Conservation (phyloP, 306 rosid species). For the Cicer arietinum region DNA sequence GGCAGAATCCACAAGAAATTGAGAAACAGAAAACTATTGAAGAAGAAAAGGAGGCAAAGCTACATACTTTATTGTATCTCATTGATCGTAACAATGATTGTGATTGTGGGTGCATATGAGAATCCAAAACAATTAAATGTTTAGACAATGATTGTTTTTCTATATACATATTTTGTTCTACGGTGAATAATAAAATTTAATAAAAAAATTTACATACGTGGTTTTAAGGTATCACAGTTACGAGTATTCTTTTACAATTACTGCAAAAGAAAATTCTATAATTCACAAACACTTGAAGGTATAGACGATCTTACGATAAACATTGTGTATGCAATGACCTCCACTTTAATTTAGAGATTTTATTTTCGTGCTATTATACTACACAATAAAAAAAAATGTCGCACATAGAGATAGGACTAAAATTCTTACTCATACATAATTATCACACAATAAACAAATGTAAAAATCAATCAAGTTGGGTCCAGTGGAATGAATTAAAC, state of each 20-base stretch:
- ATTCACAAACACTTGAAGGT: constrained; percentile 81
- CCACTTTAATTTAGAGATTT: no score
- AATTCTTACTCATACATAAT: no score
- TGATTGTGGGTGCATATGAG: constrained; percentile 30
- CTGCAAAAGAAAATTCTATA: constrained; percentile 77
- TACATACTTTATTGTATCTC: constrained; percentile 50
- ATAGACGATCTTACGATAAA: no score
- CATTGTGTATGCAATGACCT: no score
- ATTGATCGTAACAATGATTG: constrained; percentile 43
- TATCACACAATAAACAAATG: no score
- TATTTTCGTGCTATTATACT: no score
- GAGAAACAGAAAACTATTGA: constrained; percentile 41
- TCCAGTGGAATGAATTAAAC: no score
- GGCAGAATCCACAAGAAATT: constrained; percentile 48
- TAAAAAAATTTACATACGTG: neutral
- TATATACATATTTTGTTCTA: no score
- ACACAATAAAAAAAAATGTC: no score
- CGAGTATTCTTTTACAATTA: constrained; percentile 74
- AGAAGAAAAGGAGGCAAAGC: constrained; percentile 32
- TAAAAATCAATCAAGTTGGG: no score
- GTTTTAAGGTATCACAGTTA: constrained; percentile 45
- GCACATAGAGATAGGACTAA: no score
- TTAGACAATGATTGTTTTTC: neutral
- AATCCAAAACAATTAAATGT: constrained; percentile 41
- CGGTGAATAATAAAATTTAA: neutral